A percentile compares a stretch with the other conserved stretches of the same genome.
These are phyloP conservation scores for Pseudozyma flocculosa DNA, from an alignment of 1,284 basidiomycete genomes.

Conservation along the genomic window DNA sequence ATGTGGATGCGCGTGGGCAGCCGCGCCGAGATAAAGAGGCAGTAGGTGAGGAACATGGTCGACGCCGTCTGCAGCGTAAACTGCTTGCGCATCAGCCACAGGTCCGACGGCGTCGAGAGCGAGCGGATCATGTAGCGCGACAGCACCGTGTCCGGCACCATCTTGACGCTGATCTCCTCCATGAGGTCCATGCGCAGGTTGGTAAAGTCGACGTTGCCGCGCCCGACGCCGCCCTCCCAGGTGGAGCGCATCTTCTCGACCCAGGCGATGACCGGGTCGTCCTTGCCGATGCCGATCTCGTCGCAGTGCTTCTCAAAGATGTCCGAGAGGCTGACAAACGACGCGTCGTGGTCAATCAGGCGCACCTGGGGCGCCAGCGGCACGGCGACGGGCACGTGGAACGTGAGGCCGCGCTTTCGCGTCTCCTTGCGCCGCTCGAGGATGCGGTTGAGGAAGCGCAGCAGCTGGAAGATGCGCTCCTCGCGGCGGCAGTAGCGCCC, in stretches of 20 bases:
- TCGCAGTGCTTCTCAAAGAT: slow-evolving; percentile 90
- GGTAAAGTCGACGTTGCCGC: slow-evolving; percentile 65
- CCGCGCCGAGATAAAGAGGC: slow-evolving; percentile 81
- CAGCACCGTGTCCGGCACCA: slow-evolving; percentile 85
- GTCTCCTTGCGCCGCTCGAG: slow-evolving; percentile 75
- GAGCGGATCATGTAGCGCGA: slow-evolving; percentile 85
- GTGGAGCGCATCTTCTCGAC: slow-evolving; percentile 56
- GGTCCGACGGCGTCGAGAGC: slow-evolving; percentile 79
- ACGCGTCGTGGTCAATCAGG: slow-evolving; percentile 85
- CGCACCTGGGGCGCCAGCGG: slow-evolving; percentile 82
- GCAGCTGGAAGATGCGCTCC: slow-evolving; percentile 86
- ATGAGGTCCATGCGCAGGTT: slow-evolving; percentile 82
- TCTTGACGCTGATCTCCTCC: slow-evolving; percentile 85
- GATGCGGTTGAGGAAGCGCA: slow-evolving; percentile 81
- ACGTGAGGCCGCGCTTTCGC: slow-evolving; percentile 83
- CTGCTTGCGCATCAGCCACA: slow-evolving; percentile 97
- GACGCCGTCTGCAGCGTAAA: slow-evolving; percentile 88
- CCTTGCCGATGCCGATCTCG: slow-evolving; percentile 73
- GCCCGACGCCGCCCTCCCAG: slow-evolving; percentile 36
- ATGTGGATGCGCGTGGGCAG: slow-evolving; percentile 83
- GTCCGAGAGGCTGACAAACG: slow-evolving; percentile 87
- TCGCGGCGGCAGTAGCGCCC: slow-evolving; percentile 86
- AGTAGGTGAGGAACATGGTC: slow-evolving; percentile 88
- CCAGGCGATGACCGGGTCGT: slow-evolving; percentile 69
- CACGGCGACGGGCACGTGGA: slow-evolving; percentile 86